Conservation (phyloP, 257 asterid species). For the Echium plantagineum region DNA sequence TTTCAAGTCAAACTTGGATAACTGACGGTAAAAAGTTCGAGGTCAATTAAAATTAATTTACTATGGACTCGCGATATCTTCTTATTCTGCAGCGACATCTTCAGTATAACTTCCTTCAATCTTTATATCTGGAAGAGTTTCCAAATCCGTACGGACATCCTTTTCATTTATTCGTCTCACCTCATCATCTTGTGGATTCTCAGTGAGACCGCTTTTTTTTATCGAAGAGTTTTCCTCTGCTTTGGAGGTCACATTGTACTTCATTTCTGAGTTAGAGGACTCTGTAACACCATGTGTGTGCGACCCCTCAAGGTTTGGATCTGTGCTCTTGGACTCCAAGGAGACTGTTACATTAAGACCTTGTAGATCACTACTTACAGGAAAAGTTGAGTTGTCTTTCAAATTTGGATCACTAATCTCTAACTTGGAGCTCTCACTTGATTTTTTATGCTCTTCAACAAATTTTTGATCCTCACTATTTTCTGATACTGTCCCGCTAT, state of each 20-base stretch:
- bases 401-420: slow-evolving; percentile 11
- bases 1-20: too few species aligned
- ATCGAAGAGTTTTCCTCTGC: slow-evolving; percentile 19
- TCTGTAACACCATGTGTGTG: slow-evolving; percentile 15
- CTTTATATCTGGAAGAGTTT: slow-evolving; percentile 54
- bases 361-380: slow-evolving; percentile 6
- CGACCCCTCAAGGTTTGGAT: slow-evolving; percentile 18
- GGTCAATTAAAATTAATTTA: slow-evolving; percentile 7
- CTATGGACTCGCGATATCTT: slow-evolving; percentile 8
- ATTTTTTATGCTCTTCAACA: slow-evolving; percentile 12
- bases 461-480: slow-evolving; percentile 13
- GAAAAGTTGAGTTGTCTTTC: slow-evolving; percentile 15
- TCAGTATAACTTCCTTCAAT: slow-evolving; percentile 48
- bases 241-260: slow-evolving; percentile 13
- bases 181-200: slow-evolving; percentile 27
- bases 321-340: slow-evolving; percentile 15
- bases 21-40: slow-evolving; percentile 13
- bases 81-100: slow-evolving; percentile 65
- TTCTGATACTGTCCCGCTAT: slow-evolving; percentile 19
- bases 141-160: slow-evolving; percentile 39
- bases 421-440: slow-evolving; percentile 18
- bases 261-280: slow-evolving; percentile 19
- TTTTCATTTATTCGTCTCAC: slow-evolving; percentile 28
- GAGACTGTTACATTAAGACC: slow-evolving; percentile 22
- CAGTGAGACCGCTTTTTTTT: slow-evolving; percentile 18